These are phyloP conservation scores for Sporothrix pseudoabietina DNA, from an alignment of 2,329 filamentous ascomycete genomes.

Conservation along the genomic window DNA sequence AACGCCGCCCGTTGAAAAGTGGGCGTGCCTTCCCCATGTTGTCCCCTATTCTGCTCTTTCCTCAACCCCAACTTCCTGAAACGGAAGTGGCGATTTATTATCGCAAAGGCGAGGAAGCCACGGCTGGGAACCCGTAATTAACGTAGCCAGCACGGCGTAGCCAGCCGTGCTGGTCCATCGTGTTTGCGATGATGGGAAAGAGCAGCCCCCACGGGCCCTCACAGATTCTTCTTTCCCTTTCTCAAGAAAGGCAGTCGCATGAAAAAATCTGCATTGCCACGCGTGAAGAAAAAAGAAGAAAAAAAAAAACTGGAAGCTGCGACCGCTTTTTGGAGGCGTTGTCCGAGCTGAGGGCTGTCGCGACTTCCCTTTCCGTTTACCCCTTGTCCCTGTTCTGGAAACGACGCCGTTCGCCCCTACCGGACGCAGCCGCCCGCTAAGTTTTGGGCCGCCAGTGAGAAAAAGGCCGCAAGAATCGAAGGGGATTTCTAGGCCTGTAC, in stretches of 20 bases:
- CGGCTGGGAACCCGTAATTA: slow-evolving; percentile 16
- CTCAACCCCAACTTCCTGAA: slow-evolving; percentile 16
- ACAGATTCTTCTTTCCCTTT: neutral
- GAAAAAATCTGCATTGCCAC: slow-evolving; percentile 7
- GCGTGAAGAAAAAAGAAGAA: neutral
- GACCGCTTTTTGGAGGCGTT: neutral
- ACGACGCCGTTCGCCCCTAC: slow-evolving; percentile 17
- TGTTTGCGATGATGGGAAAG: neutral
- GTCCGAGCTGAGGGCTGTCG: neutral
- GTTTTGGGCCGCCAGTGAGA: neutral
- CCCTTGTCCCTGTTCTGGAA: slow-evolving; percentile 4
- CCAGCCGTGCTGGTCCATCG: neutral
- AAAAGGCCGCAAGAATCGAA: slow-evolving; percentile 12
- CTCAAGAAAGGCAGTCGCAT: neutral
- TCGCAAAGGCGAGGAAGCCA: neutral
- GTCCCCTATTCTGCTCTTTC: neutral
- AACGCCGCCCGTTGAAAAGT: neutral
- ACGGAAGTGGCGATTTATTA: slow-evolving; percentile 21
- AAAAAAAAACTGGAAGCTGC: neutral
- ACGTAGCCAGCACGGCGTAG: neutral
- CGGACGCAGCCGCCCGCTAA: slow-evolving; percentile 26
- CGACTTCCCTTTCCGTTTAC: neutral
- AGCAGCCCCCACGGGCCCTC: neutral
- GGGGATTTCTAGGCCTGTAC: neutral
- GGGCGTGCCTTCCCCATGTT: slow-evolving; percentile 2